These are phyloP conservation scores for Phaeosphaeria sp. DNA, from an alignment of 2,329 filamentous ascomycete genomes.

Conservation along the genomic window DNA sequence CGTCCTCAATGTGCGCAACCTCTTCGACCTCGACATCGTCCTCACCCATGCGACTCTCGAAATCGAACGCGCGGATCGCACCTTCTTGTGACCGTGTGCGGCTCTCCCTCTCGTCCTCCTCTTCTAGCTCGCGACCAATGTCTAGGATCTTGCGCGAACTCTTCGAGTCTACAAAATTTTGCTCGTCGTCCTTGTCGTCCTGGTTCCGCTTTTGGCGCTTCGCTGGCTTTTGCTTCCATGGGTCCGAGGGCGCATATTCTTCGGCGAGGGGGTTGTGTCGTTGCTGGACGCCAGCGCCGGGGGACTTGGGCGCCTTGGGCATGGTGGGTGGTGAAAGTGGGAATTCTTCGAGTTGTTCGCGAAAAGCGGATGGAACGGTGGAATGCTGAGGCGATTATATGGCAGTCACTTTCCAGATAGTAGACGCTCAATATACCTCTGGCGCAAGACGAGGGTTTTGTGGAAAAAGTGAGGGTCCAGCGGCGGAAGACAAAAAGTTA, in stretches of 20 bases:
- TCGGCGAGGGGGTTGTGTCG: constrained; percentile 92
- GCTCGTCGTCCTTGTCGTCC: constrained; percentile 64
- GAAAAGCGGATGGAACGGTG: constrained; percentile 5
- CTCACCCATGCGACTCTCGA: constrained; percentile 75
- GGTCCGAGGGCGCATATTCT: constrained; percentile 77
- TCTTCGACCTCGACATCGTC: constrained; percentile 52
- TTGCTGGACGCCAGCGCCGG: constrained; percentile 66
- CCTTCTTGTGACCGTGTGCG: constrained; percentile 50
- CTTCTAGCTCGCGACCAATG: constrained; percentile 85
- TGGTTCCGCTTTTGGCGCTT: constrained; percentile 67
- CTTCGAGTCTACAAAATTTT: constrained; percentile 84
- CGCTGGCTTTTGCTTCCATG: constrained; percentile 71
- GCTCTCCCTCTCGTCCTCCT: constrained; percentile 73
- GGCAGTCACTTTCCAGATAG: neutral
- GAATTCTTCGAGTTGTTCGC: neutral
- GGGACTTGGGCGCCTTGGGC: constrained; percentile 75
- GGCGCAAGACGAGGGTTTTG: too few relatives aligned
- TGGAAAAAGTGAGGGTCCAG: constrained; percentile 3
- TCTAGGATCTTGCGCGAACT: constrained; percentile 87
- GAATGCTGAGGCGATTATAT: neutral
- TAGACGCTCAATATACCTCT: too few relatives aligned
- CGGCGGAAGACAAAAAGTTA: constrained; percentile 11
- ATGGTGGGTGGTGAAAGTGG: constrained; percentile 54
- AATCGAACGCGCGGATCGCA: constrained; percentile 74
- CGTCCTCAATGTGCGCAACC: constrained; percentile 59